A percentile compares a stretch with the other conserved stretches of the same genome.
Conservation (phyloP, 768 basidiomycete genomes). For the Pleurotus giganteus region DNA sequence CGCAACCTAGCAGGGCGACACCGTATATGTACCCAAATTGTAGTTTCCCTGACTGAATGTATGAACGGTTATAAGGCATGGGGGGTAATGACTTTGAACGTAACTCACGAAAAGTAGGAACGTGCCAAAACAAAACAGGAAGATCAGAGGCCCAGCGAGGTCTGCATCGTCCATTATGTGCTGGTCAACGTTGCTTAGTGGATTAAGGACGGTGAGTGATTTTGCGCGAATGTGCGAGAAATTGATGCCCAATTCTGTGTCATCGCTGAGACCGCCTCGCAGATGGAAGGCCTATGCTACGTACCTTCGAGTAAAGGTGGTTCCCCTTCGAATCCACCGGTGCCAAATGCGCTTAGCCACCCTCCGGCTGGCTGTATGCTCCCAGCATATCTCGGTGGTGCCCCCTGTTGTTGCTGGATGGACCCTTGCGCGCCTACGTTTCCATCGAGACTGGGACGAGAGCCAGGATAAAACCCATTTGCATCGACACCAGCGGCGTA, state of each 20-base stretch:
- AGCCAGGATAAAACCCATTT: slow-evolving; percentile 62
- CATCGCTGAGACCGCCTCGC: background rate
- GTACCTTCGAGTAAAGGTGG: slow-evolving; percentile 92
- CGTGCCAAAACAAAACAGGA: slow-evolving; percentile 92
- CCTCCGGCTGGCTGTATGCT: slow-evolving; percentile 70
- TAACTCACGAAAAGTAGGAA: slow-evolving; percentile 85
- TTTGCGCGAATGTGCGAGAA: slow-evolving; percentile 94
- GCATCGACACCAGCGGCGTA: slow-evolving; percentile 51
- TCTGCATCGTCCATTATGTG: slow-evolving; percentile 99
- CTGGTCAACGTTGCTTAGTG: slow-evolving; percentile 77
- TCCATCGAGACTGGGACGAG: slow-evolving; percentile 77
- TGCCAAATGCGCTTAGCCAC: slow-evolving; percentile 97
- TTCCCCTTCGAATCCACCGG: slow-evolving; percentile 93
- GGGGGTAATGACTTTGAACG: background rate
- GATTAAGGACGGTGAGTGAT: slow-evolving; percentile 94
- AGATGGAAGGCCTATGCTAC: slow-evolving; percentile 4
- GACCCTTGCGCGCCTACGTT: slow-evolving; percentile 55
- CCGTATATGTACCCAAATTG: slow-evolving; percentile 99
- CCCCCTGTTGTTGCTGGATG: slow-evolving; percentile 40
- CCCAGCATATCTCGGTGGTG: slow-evolving; percentile 57
- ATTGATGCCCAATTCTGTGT: slow-evolving; percentile 92
- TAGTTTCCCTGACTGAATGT: slow-evolving; percentile 86
- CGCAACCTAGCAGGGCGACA: slow-evolving; percentile 91
- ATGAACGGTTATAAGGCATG: slow-evolving; percentile 9
- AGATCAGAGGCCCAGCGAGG: slow-evolving; percentile 92